A percentile compares a stretch with the other conserved stretches of the same genome.
Conservation (phyloP, 768 basidiomycete genomes). For the Terana coerulea region DNA sequence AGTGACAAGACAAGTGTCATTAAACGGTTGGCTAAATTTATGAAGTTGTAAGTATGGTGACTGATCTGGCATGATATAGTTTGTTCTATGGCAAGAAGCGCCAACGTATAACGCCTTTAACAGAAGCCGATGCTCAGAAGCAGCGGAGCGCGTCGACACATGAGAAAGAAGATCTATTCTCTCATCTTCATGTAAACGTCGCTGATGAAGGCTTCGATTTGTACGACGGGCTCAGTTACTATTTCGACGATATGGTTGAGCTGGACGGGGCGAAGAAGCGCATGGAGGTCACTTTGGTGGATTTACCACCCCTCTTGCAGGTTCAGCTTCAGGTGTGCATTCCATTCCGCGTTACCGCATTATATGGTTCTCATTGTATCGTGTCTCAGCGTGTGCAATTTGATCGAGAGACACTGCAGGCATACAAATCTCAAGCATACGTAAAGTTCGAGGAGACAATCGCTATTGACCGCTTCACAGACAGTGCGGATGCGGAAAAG, state of each 20-base stretch:
- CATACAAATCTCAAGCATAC: conserved; percentile 95
- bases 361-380: conserved; percentile 11
- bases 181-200: conserved; percentile 92
- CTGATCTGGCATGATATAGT: conserved; percentile 34
- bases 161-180: conserved; percentile 90
- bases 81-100: conserved; percentile 89
- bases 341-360: neutral
- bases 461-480: conserved; percentile 89
- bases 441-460: conserved; percentile 87
- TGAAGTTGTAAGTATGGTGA: neutral
- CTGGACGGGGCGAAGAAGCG: conserved; percentile 82
- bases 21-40: conserved; percentile 53
- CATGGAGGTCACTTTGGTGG: conserved; percentile 83
- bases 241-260: conserved; percentile 87
- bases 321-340: conserved; percentile 86
- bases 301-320: conserved; percentile 87
- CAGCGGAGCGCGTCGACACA: conserved; percentile 56
- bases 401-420: conserved; percentile 85
- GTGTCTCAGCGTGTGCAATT: conserved; percentile 79
- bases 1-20: conserved; percentile 73
- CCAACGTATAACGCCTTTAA: conserved; percentile 47
- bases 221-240: conserved; percentile 89
- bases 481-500: conserved; percentile 67
- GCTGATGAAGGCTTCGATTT: conserved; percentile 85
- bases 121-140: conserved; percentile 27